Evolutionary conservation across 2,329 filamentous ascomycete species (phyloP).

Genomic region (Pyrenophora seminiperda): DNA sequence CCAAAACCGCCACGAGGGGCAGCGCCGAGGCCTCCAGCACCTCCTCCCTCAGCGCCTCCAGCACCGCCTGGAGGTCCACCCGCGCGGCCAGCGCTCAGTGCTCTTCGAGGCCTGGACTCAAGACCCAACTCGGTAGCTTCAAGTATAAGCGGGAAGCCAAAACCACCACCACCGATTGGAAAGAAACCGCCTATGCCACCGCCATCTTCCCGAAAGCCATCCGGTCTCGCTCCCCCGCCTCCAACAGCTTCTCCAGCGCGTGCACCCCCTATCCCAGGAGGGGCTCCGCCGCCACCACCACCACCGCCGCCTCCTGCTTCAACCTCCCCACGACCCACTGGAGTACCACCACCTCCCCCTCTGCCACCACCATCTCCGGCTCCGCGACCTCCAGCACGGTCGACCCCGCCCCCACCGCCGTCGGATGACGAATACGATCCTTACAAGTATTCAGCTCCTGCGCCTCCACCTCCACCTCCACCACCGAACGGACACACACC

Average conservation of each 20-base stretch:
- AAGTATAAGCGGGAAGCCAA: conserved; percentile 63
- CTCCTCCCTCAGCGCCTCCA: conserved; percentile 53
- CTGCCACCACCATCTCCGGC: conserved; percentile 23
- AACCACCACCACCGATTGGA: conserved; percentile 76
- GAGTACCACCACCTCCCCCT: conserved; percentile 27
- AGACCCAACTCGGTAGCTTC: conserved; percentile 67
- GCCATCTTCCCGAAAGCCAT: conserved; percentile 62
- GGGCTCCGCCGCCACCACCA: conserved; percentile 51
- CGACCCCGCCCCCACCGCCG: conserved; percentile 33
- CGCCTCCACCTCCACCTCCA: conserved; percentile 62
- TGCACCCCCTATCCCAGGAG: conserved; percentile 43
- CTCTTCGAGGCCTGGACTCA: conserved; percentile 58
- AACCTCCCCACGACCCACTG: conserved; percentile 28
- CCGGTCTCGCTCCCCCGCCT: conserved; percentile 52
- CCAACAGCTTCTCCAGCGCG: conserved; percentile 51
- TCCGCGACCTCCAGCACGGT: conserved; percentile 29
- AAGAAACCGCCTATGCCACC: conserved; percentile 72
- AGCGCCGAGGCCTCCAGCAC: conserved; percentile 56
- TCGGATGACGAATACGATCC: conserved; percentile 41
- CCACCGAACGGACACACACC: conserved; percentile 48
- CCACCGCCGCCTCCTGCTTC: conserved; percentile 47
- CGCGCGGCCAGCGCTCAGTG: conserved; percentile 65
- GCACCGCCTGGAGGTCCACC: conserved; percentile 56
- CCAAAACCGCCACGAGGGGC: conserved; percentile 60
- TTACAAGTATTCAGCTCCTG: conserved; percentile 53